These are phyloP conservation scores for Lophiostoma macrostomum DNA, from an alignment of 495 filamentous ascomycete genomes.

Conservation along the genomic window DNA sequence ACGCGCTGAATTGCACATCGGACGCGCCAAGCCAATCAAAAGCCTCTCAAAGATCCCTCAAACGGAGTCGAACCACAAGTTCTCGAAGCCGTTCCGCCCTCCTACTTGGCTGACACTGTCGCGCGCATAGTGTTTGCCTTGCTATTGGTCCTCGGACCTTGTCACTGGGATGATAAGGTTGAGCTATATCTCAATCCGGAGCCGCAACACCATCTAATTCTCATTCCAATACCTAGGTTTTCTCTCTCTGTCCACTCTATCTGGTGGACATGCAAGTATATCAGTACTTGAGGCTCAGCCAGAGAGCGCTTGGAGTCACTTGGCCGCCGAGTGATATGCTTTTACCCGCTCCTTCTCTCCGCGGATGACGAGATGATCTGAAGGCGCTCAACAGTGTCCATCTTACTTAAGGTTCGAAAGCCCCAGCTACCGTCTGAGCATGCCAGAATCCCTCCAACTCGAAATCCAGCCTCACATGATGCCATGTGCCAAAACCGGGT, in stretches of 20 bases:
- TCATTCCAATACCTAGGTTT: constrained; percentile 19
- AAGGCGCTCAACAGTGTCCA: neutral
- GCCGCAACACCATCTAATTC: constrained; percentile 21
- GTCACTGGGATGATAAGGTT: neutral
- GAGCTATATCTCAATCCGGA: constrained; percentile 8
- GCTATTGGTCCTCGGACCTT: neutral
- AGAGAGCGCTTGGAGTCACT: neutral
- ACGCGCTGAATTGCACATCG: neutral
- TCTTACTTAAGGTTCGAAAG: constrained; percentile 21
- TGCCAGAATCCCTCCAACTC: constrained; percentile 15
- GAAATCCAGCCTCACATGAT: constrained; percentile 6
- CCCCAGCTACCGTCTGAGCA: no score
- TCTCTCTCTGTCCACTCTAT: constrained; percentile 5
- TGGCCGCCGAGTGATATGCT: constrained; percentile 17
- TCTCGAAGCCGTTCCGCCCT: neutral
- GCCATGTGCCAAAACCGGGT: neutral
- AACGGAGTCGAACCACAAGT: neutral
- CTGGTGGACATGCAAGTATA: neutral
- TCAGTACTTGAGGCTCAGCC: neutral
- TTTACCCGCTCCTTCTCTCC: constrained; percentile 22
- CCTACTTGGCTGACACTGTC: neutral
- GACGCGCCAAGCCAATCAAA: neutral
- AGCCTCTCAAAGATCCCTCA: no score
- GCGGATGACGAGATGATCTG: constrained; percentile 4
- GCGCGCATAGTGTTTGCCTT: neutral